Evolutionary conservation across 1,139 yeast genomes (phyloP).

Genomic region (Lodderomyces orthopsilosis): DNA sequence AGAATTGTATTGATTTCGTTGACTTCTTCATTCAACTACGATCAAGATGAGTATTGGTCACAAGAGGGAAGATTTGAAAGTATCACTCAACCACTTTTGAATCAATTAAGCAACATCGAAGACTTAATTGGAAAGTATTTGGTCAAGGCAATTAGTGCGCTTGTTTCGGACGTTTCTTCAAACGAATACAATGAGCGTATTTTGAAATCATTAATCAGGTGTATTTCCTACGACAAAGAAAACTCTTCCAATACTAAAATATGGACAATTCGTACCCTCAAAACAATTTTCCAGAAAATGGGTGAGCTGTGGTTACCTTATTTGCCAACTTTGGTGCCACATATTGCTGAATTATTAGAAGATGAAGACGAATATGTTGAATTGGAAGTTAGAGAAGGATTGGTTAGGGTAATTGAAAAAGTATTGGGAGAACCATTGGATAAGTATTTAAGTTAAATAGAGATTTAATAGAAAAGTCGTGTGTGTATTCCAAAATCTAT

Average conservation of each 20-base stretch:
- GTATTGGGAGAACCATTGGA: constrained; percentile 95
- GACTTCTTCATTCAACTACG: constrained; percentile 78
- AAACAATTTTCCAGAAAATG: constrained; percentile 80
- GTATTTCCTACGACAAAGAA: constrained; percentile 36
- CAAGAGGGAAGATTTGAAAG: constrained; percentile 80
- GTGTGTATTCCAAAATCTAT: constrained; percentile 3
- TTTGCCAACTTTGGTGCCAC: constrained; percentile 92
- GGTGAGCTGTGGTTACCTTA: constrained; percentile 93
- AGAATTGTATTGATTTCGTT: constrained; percentile 71
- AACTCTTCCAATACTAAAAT: constrained; percentile 50
- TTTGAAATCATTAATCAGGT: constrained; percentile 37
- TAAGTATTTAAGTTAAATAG: constrained; percentile 65
- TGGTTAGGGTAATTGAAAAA: constrained; percentile 86
- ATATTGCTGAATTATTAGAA: constrained; percentile 90
- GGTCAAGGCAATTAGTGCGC: constrained; percentile 74
- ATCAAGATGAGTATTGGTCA: constrained; percentile 93
- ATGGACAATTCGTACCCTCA: constrained; percentile 81
- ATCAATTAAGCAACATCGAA: constrained; percentile 66
- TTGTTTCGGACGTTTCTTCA: constrained; percentile 70
- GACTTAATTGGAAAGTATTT: constrained; percentile 70
- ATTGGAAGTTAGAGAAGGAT: constrained; percentile 84
- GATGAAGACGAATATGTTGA: constrained; percentile 96
- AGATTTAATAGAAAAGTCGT: constrained; percentile 10
- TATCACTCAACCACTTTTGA: constrained; percentile 58
- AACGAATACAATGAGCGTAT: constrained; percentile 72